A percentile compares a stretch with the other conserved stretches of the same genome.
phyloP scores from a whole-genome alignment of 1,139 yeast genomes.

The Sugiyamaella castrensis region DNA sequence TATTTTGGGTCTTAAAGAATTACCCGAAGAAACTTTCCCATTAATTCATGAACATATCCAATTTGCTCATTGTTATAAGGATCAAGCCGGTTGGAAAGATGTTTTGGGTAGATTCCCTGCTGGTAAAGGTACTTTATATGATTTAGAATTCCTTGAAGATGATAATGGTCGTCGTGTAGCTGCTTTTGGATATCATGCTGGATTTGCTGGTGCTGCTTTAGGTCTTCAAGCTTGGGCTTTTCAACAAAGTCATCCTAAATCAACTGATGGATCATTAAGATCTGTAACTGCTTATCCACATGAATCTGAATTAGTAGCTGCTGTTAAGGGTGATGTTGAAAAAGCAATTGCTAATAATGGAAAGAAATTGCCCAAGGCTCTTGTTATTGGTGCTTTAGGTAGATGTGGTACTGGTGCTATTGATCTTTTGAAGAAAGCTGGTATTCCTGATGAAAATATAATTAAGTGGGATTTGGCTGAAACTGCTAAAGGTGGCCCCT shows the following conservation, averaged over 20 bases:
- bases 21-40: conserved; percentile 94
- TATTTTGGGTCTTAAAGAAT: conserved; percentile 89
- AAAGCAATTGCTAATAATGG: conserved; percentile 46
- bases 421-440: conserved; percentile 74
- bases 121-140: conserved; percentile 88
- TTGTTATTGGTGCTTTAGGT: conserved; percentile 95
- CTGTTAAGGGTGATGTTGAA: conserved; percentile 61
- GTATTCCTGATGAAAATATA: conserved; percentile 81
- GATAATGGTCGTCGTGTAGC: conserved; percentile 98
- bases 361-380: conserved; percentile 61
- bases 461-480: conserved; percentile 96
- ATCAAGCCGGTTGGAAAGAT: conserved; percentile 96
- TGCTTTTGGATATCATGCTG: conserved; percentile 97
- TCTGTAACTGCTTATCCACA: conserved; percentile 80
- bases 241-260: conserved; percentile 68
- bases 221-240: conserved; percentile 94
- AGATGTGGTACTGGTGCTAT: conserved; percentile 99
- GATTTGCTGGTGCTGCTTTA: conserved; percentile 97
- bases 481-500: conserved; percentile 96
- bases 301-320: conserved; percentile 68
- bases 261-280: conserved; percentile 49
- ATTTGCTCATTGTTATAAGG: conserved; percentile 97
- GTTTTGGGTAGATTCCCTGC: conserved; percentile 84
- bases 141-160: conserved; percentile 89
- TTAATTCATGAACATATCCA: conserved; percentile 93